Base-by-base conservation (phyloP, 2,329 filamentous ascomycete genomes). In the Alternaria rosae region DNA sequence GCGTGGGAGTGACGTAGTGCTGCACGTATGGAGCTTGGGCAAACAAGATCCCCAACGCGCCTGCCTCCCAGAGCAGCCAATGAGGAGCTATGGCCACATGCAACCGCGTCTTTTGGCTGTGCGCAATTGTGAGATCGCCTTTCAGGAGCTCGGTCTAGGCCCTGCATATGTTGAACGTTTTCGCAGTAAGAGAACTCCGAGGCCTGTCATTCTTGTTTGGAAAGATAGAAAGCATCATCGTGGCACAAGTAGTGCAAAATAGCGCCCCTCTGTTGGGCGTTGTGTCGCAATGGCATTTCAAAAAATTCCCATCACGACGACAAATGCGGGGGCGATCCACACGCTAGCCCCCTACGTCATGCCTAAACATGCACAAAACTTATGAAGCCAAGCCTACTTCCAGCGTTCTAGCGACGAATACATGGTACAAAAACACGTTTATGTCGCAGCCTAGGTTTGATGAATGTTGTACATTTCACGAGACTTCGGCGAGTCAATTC, bases 1-100 rank as follows among this genome's bases (percentile, higher is more conserved):
- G 61, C 63, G 65, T 66, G 57, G 20, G 12, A 55, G 71, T 75
- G 73, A 77, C 74, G 76, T 78, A 75, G 67, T 65, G 32, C 60
- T 67, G 64, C 66, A 73, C 71, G 68, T 73, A 66, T 23, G 54
- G 53, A 57, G 57, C 58, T 62, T 52, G 43, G 59, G 50, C 67
- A 65, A 69, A 69, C 67, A 69, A 69, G 67, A 57, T 62, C 60
- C 57, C 61, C 56, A 64, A 35, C 57, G 66, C 66, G 62, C 61
- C 61, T 69, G 65, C 64, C 66, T 67, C 52, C 43, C 57, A 28
- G 54, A 41, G 54, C 57, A 67, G 63, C 72, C 71, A 74, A 74
- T 74, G 60, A 56, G 57, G 57, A 61, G 55, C 58, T 56, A 38
- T 62, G 59, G 25, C 64, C 54, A 64, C 21, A 55, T 50, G 55